Percentiles rank a stretch among this genome's conserved stretches.
phyloP scores from a whole-genome alignment of 164 flowering plant genomes.

The Berberis thunbergii region DNA sequence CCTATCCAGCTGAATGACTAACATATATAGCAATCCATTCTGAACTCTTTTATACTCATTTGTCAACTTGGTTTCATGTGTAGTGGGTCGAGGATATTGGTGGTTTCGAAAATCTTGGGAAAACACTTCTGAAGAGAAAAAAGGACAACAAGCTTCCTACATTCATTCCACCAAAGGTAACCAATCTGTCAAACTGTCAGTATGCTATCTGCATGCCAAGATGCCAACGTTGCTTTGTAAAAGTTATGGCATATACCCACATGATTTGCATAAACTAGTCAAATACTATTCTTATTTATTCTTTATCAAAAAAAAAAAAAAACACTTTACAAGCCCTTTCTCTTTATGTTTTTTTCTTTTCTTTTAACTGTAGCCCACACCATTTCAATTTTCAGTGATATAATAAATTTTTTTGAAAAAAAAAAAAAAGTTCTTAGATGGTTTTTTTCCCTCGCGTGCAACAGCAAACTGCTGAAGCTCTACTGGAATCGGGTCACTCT shows the following conservation, averaged over 20 bases:
- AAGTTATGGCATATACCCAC: too few species aligned
- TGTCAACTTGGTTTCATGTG: conserved; percentile 7
- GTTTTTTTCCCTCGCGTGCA: conserved; percentile 9
- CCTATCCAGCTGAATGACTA: not conserved
- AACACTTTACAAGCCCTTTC: too few species aligned
- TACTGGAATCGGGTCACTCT: conserved; percentile 79
- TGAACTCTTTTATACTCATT: not conserved
- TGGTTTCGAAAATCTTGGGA: conserved; percentile 61
- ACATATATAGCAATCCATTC: not conserved
- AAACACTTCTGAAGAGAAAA: conserved; percentile 49
- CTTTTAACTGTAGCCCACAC: too few species aligned
- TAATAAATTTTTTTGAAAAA: too few species aligned
- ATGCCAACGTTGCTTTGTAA: not conserved
- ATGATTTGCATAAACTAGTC: too few species aligned
- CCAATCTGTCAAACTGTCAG: not conserved
- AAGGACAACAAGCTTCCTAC: conserved; percentile 59
- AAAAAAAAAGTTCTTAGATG: too few species aligned
- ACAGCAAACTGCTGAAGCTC: conserved; percentile 86
- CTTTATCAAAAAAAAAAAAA: too few species aligned
- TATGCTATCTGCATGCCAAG: not conserved
- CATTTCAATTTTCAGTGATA: too few species aligned
- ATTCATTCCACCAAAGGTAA: conserved; percentile 71
- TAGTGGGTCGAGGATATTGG: conserved; percentile 83
- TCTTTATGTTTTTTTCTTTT: too few species aligned
- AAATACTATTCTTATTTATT: too few species aligned